Base-by-base conservation (phyloP, 1,284 basidiomycete species). In the Agaricales sp. region DNA sequence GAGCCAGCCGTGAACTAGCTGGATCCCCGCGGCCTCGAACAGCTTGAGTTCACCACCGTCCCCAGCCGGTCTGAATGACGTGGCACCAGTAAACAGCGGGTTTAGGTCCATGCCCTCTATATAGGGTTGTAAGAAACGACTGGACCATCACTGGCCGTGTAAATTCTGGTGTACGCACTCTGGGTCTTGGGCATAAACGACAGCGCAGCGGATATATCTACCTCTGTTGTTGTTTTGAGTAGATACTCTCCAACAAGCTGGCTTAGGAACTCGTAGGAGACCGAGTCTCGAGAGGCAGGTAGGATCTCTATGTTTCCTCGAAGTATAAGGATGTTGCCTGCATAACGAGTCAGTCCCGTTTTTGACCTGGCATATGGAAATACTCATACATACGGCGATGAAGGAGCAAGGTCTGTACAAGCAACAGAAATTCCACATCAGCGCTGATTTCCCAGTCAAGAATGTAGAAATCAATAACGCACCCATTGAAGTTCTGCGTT, bases 1-100 rank as follows among this genome's bases (percentile, higher is more conserved):
- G n/a, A 95, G 73, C 92, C 92, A 95, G 1, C 92, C 92, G 55
- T 95, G 92, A 0, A 92, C 80, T 45, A 95, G 79, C 12, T 77
- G 69, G 44, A 95, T 87, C 4, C 80, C 80, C 1, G 82, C 87
- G 46, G 89, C 78, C n/a, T 82, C 70, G 61, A 96, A 96, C 2
- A 95, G 75, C 47, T 85, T 80, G 24, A 95, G 74, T 61, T 89
- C 92, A 4, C 84, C 86, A 0, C 70, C 71, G 16, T 73, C 73
- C 1, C 73, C 74, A 1, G 74, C 74, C 0, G 84, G 80, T 12
- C 77, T 69, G 61, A 92, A 93, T 0, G 77, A 73, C 2, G 77
- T 77, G 2, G 80, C 61, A 4, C 73, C 73, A 0, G 80, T 84
- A 63, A 93, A 93, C 1, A 81, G 63, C 0, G 90, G 87, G 58